These are phyloP conservation scores for Noccaea bulbosa DNA, from an alignment of 345 rosid species.

Conservation along the genomic window DNA sequence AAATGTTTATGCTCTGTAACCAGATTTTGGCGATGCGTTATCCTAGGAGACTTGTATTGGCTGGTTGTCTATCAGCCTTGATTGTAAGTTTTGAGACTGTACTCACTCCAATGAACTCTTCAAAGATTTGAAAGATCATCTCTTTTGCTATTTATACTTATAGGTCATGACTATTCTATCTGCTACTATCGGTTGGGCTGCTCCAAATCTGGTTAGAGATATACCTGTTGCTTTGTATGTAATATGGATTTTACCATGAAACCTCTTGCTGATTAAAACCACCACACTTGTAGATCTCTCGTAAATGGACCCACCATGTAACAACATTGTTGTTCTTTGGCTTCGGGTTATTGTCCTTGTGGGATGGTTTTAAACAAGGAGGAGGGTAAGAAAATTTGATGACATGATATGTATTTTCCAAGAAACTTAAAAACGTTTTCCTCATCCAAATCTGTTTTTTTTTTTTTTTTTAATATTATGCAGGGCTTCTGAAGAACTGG, in stretches of 20 bases:
- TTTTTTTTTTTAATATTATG: too few relatives aligned
- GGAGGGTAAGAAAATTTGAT: slow-evolving; percentile 57
- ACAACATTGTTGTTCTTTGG: slow-evolving; percentile 81
- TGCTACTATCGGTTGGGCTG: slow-evolving; percentile 84
- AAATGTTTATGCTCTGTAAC: slow-evolving; percentile 30
- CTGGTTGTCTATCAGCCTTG: slow-evolving; percentile 78
- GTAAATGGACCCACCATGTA: slow-evolving; percentile 86
- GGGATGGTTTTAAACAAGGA: slow-evolving; percentile 74
- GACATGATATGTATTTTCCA: too few relatives aligned
- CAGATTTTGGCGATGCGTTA: slow-evolving; percentile 98
- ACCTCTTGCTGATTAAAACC: slow-evolving; percentile 10
- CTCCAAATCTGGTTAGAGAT: slow-evolving; percentile 86
- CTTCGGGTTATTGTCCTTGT: slow-evolving; percentile 86
- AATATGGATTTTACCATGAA: not conserved
- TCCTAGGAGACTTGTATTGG: slow-evolving; percentile 86
- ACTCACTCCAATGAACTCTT: not conserved
- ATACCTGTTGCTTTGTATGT: slow-evolving; percentile 10
- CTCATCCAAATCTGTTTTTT: too few relatives aligned
- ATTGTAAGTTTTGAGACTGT: slow-evolving; percentile 52
- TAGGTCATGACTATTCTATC: slow-evolving; percentile 96
- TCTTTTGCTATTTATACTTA: slow-evolving; percentile 29
- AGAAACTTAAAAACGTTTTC: too few relatives aligned
- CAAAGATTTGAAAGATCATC: not conserved
- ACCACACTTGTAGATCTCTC: slow-evolving; percentile 67
- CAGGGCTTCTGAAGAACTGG: slow-evolving; percentile 81